Conservation (phyloP, 2,329 filamentous ascomycete species). For the Trichophyton simii region DNA sequence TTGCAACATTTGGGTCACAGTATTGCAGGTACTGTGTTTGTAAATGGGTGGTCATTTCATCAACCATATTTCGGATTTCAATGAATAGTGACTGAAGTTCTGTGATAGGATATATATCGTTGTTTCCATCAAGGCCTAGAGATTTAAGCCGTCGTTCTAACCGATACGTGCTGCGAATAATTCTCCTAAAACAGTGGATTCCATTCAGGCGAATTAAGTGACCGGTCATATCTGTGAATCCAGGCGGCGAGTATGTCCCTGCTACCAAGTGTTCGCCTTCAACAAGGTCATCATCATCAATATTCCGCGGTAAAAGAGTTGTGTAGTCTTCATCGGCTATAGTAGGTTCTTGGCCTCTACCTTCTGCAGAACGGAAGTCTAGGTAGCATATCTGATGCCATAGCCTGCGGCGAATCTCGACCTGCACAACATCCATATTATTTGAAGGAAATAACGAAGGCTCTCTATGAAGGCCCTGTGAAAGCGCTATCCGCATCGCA, state of each 20-base stretch:
- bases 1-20: conserved; percentile 7
- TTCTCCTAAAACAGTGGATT: conserved; percentile 10
- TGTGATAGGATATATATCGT: neutral
- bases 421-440: conserved; percentile 10
- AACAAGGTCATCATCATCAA: conserved; percentile 9
- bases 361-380: conserved; percentile 10
- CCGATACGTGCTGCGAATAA: conserved; percentile 7
- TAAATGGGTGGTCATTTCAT: neutral
- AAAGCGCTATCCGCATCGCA: conserved; percentile 10
- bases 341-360: conserved; percentile 10
- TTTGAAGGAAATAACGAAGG: conserved; percentile 10
- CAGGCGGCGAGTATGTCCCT: neutral
- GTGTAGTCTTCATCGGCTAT: conserved; percentile 10
- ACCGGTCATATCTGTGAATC: conserved; percentile 11
- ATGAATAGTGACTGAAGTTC: neutral
- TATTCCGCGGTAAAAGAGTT: conserved; percentile 10
- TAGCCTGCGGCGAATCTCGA: conserved; percentile 9
- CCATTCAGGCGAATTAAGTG: conserved; percentile 11
- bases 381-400: conserved; percentile 13
- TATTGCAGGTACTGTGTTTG: conserved; percentile 4
- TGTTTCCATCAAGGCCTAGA: neutral
- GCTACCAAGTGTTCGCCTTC: neutral
- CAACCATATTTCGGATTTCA: neutral
- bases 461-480: conserved; percentile 11
- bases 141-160: conserved; percentile 5